Conservation (phyloP, 73 alveolate genomes). For the Effrenium voratum region DNA sequence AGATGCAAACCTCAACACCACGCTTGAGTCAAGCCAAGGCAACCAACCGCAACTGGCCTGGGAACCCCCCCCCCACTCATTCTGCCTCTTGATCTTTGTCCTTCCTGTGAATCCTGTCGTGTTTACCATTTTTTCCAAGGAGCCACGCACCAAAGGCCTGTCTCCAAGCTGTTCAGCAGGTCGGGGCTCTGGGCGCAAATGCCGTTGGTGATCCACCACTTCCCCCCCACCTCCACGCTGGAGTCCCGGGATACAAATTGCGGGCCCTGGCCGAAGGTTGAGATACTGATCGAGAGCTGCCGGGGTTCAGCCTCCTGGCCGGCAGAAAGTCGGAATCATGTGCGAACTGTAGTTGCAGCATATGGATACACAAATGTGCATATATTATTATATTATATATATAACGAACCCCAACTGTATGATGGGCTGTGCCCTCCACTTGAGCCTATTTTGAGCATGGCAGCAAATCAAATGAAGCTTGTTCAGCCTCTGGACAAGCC, state of each 20-base stretch:
- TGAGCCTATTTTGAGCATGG: no score
- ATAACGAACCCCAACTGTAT: no score
- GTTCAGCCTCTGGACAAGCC: no score
- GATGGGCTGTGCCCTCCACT: no score
- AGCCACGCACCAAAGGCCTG: conserved; percentile 60
- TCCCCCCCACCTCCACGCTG: neutral
- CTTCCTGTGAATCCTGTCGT: neutral
- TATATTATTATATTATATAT: no score
- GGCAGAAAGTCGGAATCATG: no score
- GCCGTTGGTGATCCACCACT: conserved; percentile 75
- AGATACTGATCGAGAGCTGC: conserved; percentile 34
- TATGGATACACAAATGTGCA: no score
- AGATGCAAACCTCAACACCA: neutral
- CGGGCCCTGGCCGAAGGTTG: conserved; percentile 58
- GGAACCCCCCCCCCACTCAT: no score
- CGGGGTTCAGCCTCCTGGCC: neutral
- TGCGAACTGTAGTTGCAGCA: no score
- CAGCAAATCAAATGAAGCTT: no score
- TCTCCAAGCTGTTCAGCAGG: conserved; percentile 20
- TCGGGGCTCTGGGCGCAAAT: neutral
- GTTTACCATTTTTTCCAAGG: neutral
- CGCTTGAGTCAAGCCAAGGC: no score
- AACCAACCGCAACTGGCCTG: no score
- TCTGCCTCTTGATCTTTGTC: neutral
- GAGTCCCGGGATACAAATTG: conserved; percentile 54